These are phyloP conservation scores for Ophiostoma piceae DNA, from an alignment of 2,329 filamentous ascomycete genomes.

Conservation along the genomic window DNA sequence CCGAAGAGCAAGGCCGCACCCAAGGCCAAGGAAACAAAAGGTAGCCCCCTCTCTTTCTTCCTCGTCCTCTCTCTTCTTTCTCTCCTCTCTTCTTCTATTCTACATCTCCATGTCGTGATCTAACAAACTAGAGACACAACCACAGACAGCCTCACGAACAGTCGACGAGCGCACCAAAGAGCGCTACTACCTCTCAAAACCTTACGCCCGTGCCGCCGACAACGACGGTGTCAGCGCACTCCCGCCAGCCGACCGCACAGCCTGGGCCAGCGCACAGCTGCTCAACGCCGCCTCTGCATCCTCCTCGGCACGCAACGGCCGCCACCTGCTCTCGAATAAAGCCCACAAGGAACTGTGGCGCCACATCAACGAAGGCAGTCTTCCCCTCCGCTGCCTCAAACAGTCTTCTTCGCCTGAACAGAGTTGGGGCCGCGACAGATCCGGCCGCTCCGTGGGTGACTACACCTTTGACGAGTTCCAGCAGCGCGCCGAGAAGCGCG, in stretches of 20 bases:
- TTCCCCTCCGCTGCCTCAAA: conserved; percentile 44
- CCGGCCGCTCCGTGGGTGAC: conserved; percentile 46
- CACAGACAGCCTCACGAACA: conserved; percentile 38
- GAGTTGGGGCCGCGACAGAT: conserved; percentile 48
- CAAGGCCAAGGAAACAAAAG: conserved; percentile 32
- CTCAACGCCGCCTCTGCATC: conserved; percentile 40
- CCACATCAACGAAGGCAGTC: conserved; percentile 47
- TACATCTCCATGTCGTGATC: background rate
- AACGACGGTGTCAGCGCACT: conserved; percentile 43
- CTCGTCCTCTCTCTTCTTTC: background rate
- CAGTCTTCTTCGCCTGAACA: conserved; percentile 27
- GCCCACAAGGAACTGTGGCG: conserved; percentile 56
- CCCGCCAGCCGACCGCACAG: conserved; percentile 45
- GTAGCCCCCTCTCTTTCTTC: conserved; percentile 20
- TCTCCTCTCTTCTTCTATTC: background rate
- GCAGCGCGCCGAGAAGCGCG: conserved; percentile 39
- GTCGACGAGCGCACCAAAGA: conserved; percentile 45
- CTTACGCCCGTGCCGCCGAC: conserved; percentile 43
- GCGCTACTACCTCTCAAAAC: conserved; percentile 48
- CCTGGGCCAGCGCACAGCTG: conserved; percentile 45
- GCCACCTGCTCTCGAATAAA: conserved; percentile 38
- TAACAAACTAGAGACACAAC: conserved; percentile 24
- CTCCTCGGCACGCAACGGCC: conserved; percentile 29
- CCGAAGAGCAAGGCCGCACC: conserved; percentile 33
- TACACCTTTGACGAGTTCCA: conserved; percentile 46